Conservation (phyloP, 352 stramenopile genomes). For the Plasmopara halstedii region DNA sequence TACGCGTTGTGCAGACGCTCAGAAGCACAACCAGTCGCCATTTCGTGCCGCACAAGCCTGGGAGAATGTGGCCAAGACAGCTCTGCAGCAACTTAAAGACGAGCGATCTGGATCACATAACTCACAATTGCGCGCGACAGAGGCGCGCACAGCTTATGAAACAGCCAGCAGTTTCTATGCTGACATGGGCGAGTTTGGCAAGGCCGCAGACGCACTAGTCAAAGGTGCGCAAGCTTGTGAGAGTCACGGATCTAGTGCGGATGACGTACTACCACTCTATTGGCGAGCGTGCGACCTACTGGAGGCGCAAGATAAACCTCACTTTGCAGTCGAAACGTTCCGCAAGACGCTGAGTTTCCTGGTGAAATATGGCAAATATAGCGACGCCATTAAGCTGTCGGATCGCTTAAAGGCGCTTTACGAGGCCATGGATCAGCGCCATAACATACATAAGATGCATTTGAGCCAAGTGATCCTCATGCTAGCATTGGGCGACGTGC, state of each 20-base stretch:
- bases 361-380: constrained; percentile 42
- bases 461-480: constrained; percentile 61
- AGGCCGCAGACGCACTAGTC: constrained; percentile 66
- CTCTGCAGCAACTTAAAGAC: constrained; percentile 59
- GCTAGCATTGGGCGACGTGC: constrained; percentile 49
- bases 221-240: constrained; percentile 53
- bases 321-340: constrained; percentile 77
- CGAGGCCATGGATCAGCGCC: constrained; percentile 50
- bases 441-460: constrained; percentile 70
- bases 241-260: constrained; percentile 23
- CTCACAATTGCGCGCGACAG: constrained; percentile 26
- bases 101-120: constrained; percentile 25
- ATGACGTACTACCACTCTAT: constrained; percentile 54
- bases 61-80: constrained; percentile 70
- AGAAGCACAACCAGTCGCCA: constrained; percentile 63
- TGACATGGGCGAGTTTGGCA: constrained; percentile 79
- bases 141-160: constrained; percentile 56
- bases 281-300: constrained; percentile 60
- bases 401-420: constrained; percentile 49
- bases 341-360: constrained; percentile 72
- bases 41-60: constrained; percentile 69
- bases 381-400: constrained; percentile 40
- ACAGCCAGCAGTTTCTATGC: constrained; percentile 54
- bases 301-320: constrained; percentile 73
- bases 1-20: constrained; percentile 43